Base-by-base conservation (phyloP, 805 yeast species). In the Starmerella potacharoeniae region DNA sequence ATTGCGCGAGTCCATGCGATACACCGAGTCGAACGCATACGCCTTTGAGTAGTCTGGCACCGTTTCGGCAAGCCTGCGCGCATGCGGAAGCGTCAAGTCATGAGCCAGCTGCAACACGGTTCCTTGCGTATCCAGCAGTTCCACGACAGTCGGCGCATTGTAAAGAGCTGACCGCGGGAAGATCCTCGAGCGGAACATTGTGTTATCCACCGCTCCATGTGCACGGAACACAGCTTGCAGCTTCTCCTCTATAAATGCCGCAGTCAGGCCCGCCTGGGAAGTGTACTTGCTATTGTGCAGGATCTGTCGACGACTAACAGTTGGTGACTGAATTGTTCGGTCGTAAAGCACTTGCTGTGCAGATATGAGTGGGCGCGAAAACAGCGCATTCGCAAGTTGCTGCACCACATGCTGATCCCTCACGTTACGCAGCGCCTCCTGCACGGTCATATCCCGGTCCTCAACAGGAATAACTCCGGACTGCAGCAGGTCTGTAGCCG, bases 371-470 rank as follows among this genome's bases (percentile, higher is more conserved):
- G 96, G 89, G 62, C 87, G 95, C 14, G 85, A 76, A 68, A 93
- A 93, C 37, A 93, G 71, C 0, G 93, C 84, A 53, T 84, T 85
- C 64, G 96, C 77, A 0, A 93, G 96, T 67, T 89, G 95, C 59
- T 82, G 86, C 60, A 90, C 93, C 95, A 96, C 89, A 1, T 95
- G 90, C 0, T 96, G 86, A 0, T 93, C 81, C 0, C 95, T 84
- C 55, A 93, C 70, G 33, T 89, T 86, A 60, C 82, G 81, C 60
- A 93, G 73, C 0, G 96, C 96, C 64, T 89, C 95, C 64, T 86
- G 84, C 56, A 93, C 85, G 10, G 88, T 78, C 64, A 86, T 86
- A 65, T 93, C 97, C 63, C 89, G 95, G 59, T 88, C 91, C 55
- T 86, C 88, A 0, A 87, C 86, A 0, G 97, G 96, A 28, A 93